Base-by-base conservation (phyloP, 2,329 filamentous ascomycete species). In the Xylariaceae sp. region DNA sequence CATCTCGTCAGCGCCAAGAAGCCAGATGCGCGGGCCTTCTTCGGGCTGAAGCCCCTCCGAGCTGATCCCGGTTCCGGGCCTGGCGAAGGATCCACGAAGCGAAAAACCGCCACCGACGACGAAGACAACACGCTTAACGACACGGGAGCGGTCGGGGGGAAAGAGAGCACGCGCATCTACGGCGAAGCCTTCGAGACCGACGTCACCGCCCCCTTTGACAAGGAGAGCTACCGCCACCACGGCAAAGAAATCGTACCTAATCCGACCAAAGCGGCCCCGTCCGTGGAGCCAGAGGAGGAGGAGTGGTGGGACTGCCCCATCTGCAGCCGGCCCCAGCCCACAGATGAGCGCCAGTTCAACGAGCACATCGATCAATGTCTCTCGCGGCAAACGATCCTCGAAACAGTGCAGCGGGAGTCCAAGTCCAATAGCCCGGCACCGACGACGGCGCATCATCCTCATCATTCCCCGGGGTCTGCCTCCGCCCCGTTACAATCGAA, bases 361-460 rank as follows among this genome's bases (percentile, higher is more conserved):
- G 79, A 85, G 42, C 93, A 98, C 57, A 89, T 98, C 38, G 93
- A 98, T 61, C 77, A 86, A 8, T 98, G 93, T 61, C 74, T 98
- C 2, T 96, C 90, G 1, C 76, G 83, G 41, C 81, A 87, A 56
- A 87, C 89, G 0, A 97, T 98, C 54, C 84, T 84, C 34, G 88
- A 96, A 55, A 85, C 81, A 0, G 83, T 93, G 1, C 82, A 87
- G 43, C 73, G 73, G 41, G 64, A 72, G 45, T 58, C 57, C n/a
- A n/a, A 72, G 45, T 26, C 22, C 6, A 26, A 26, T 26, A 26
- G 22, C 37, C 38, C 58, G 19, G 42, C 56, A 44, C 28, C 37
- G 45, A 15, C 22, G n/a, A n/a, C n/a, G n/a, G n/a, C n/a, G n/a
- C n/a, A n/a, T n/a, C n/a, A n/a, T 35, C 32, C 39, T 54, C 26